Evolutionary conservation across 129 eudicot species (phyloP).

Genomic region (Flaveria brownii): DNA sequence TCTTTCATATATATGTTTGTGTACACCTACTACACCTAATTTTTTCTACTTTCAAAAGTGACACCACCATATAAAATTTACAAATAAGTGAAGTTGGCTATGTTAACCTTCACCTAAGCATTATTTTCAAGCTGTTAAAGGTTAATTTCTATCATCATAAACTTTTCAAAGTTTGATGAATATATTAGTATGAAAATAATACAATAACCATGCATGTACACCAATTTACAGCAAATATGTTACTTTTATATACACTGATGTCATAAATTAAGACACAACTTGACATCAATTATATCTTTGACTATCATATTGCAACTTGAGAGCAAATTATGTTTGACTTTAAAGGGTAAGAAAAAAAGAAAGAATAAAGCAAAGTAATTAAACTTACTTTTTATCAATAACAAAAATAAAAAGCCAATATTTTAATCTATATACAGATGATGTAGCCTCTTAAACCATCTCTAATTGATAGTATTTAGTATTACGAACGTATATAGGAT

Average conservation of each 20-base stretch:
- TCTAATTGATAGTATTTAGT: too few relatives aligned
- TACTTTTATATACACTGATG: neutral
- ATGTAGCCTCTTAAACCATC: too few relatives aligned
- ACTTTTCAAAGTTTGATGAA: neutral
- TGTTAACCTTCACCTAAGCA: neutral
- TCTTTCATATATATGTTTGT: too few relatives aligned
- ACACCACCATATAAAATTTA: too few relatives aligned
- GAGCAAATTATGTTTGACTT: constrained; percentile 3
- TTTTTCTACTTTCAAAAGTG: too few relatives aligned
- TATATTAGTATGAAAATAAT: neutral
- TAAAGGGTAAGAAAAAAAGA: neutral
- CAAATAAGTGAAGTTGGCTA: too few relatives aligned
- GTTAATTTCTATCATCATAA: neutral
- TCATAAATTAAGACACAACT: constrained; percentile 7
- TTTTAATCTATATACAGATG: too few relatives aligned
- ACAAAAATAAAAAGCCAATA: neutral
- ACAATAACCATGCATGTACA: neutral
- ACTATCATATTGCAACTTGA: constrained; percentile 8
- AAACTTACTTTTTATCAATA: neutral
- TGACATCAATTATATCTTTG: neutral
- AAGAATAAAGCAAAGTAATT: neutral
- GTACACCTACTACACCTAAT: too few relatives aligned
- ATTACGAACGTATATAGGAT: neutral
- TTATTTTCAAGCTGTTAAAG: neutral
- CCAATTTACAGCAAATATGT: neutral